Percentiles rank a stretch among this genome's conserved stretches.
Evolutionary conservation across 1,284 basidiomycete genomes (phyloP).

Genomic region (Dichomitus squalens): DNA sequence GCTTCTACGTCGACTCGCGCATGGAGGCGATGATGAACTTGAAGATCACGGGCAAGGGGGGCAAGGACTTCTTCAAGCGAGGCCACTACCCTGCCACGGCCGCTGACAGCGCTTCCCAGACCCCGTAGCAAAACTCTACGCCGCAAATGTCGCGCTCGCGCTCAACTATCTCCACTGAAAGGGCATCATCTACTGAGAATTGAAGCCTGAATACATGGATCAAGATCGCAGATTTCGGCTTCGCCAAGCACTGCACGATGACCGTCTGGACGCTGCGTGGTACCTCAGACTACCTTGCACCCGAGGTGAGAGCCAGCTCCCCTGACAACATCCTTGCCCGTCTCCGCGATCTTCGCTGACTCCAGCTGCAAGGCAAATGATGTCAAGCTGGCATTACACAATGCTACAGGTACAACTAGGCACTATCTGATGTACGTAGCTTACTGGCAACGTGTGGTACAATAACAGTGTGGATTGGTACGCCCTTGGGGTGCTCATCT

Average conservation of each 20-base stretch:
- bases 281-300: conserved; percentile 95
- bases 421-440: too few species aligned
- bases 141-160: conserved; percentile 95
- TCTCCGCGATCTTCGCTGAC: neutral
- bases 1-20: conserved; percentile 50
- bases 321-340: neutral
- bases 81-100: conserved; percentile 41
- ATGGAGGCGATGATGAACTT: conserved; percentile 55
- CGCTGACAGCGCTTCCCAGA: conserved; percentile 97
- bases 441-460: conserved; percentile 90
- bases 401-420: too few species aligned
- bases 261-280: conserved; percentile 98
- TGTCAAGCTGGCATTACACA: too few species aligned
- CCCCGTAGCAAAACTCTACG: conserved; percentile 98
- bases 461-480: conserved; percentile 99
- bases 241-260: conserved; percentile 89
- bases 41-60: conserved; percentile 39
- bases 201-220: conserved; percentile 99
- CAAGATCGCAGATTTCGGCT: conserved; percentile 98
- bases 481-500: conserved; percentile 94
- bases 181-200: conserved; percentile 95
- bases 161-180: conserved; percentile 91
- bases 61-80: conserved; percentile 41
- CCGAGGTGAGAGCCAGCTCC: conserved; percentile 58
- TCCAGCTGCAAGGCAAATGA: too few species aligned